A percentile compares a stretch with the other conserved stretches of the same genome.
Conservation (phyloP, 2,329 filamentous ascomycete species). For the Xylaria sp. region DNA sequence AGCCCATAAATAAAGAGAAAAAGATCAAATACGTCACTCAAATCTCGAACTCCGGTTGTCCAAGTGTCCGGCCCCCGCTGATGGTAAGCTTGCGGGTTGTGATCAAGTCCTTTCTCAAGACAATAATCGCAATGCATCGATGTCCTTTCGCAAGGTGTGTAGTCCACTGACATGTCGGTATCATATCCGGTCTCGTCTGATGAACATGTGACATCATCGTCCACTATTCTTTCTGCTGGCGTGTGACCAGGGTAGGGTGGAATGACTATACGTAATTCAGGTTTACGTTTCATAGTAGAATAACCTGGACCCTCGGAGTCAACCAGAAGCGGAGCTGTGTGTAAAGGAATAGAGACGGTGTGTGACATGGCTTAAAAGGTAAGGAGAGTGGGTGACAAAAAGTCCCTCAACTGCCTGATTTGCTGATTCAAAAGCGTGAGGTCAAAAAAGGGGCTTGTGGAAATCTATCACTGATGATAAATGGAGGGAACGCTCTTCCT, state of each 20-base stretch:
- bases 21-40: slow-evolving; percentile 34
- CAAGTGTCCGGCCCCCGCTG: background rate
- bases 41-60: slow-evolving; percentile 28
- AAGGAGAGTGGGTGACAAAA: background rate
- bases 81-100: slow-evolving; percentile 20
- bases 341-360: slow-evolving; percentile 13
- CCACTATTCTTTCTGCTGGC: background rate
- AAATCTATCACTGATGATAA: no score
- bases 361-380: background rate
- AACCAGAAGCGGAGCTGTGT: slow-evolving; percentile 35
- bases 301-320: slow-evolving; percentile 27
- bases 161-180: background rate
- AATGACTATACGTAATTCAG: slow-evolving; percentile 31
- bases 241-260: slow-evolving; percentile 7
- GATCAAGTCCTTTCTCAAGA: slow-evolving; percentile 33
- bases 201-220: slow-evolving; percentile 29
- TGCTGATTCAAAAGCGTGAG: no score
- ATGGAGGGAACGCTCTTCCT: no score
- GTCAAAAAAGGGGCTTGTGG: no score
- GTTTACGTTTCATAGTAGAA: slow-evolving; percentile 35
- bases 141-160: slow-evolving; percentile 5
- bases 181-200: slow-evolving; percentile 21
- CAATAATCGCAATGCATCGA: slow-evolving; percentile 40
- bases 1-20: slow-evolving; percentile 40
- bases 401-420: no score